Evolutionary conservation across 306 rosid species (phyloP).

Genomic region (Acacia melanoxylon): DNA sequence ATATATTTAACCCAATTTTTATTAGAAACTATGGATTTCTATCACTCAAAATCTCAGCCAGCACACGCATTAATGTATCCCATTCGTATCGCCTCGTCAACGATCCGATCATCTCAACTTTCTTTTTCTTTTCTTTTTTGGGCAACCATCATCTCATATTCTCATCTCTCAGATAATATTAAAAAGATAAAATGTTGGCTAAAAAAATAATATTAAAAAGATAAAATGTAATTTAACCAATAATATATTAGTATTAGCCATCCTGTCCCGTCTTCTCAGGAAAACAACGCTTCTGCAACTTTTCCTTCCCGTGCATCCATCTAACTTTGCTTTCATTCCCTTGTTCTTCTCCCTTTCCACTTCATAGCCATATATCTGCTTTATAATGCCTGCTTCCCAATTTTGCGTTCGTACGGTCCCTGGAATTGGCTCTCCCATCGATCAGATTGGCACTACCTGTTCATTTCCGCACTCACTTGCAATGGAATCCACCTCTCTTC

Average conservation of each 20-base stretch:
- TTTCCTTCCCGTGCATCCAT: not conserved
- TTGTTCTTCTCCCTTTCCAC: slow-evolving; percentile 1
- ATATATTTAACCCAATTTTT: not conserved
- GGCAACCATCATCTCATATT: no score
- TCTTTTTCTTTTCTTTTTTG: no score
- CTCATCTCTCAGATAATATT: not conserved
- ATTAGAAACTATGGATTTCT: not conserved
- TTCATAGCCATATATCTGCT: not conserved
- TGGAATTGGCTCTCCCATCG: slow-evolving; percentile 37
- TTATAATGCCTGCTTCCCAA: slow-evolving; percentile 45
- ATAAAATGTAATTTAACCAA: not conserved
- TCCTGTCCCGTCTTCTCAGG: not conserved
- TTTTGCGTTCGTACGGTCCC: slow-evolving; percentile 34
- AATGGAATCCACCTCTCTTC: slow-evolving; percentile 35
- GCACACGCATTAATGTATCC: not conserved
- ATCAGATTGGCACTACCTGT: slow-evolving; percentile 45
- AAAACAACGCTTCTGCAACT: not conserved
- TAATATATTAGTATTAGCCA: not conserved
- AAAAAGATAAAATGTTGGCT: not conserved
- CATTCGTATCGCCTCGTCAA: not conserved
- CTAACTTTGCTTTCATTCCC: not conserved
- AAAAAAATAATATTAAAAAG: not conserved
- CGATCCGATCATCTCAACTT: not conserved
- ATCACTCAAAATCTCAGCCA: not conserved
- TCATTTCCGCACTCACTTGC: slow-evolving; percentile 35